Percentiles rank a stretch among this genome's conserved stretches.
These are phyloP conservation scores for Lagerstroemia speciosa DNA, from an alignment of 345 rosid genomes.

Conservation along the genomic window DNA sequence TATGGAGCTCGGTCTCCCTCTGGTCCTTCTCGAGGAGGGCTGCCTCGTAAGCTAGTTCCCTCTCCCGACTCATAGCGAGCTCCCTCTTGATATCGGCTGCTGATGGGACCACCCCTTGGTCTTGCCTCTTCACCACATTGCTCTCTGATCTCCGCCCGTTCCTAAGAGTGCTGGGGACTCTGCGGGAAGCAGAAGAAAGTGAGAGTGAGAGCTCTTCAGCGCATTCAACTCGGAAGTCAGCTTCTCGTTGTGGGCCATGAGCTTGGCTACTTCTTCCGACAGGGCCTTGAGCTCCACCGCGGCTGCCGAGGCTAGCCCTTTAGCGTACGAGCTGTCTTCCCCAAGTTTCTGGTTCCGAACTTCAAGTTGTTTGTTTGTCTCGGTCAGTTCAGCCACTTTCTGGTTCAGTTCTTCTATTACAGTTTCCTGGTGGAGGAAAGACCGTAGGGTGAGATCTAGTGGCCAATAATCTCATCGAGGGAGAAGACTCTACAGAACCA, in stretches of 20 bases:
- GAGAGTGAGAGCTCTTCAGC: slow-evolving; percentile 37
- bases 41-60: slow-evolving; percentile 75
- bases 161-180: slow-evolving; percentile 33
- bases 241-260: slow-evolving; percentile 83
- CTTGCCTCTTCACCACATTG: slow-evolving; percentile 55
- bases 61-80: slow-evolving; percentile 61
- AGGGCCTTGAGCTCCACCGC: slow-evolving; percentile 98
- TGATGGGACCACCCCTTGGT: slow-evolving; percentile 36
- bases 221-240: slow-evolving; percentile 65
- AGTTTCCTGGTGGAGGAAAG: slow-evolving; percentile 33
- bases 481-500: no score
- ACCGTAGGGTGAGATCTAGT: background rate
- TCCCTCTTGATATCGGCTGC: slow-evolving; percentile 70
- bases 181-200: slow-evolving; percentile 34
- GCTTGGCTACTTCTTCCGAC: slow-evolving; percentile 93
- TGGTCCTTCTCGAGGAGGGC: slow-evolving; percentile 68
- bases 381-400: slow-evolving; percentile 44
- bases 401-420: slow-evolving; percentile 74
- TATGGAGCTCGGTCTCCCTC: slow-evolving; percentile 70
- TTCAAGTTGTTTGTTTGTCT: slow-evolving; percentile 65
- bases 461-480: background rate
- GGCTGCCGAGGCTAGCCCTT: slow-evolving; percentile 99
- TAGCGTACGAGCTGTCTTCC: slow-evolving; percentile 91
- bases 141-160: slow-evolving; percentile 58
- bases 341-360: slow-evolving; percentile 66